Base-by-base conservation (phyloP, 352 stramenopile species). In the Stramenopiles sp. region DNA sequence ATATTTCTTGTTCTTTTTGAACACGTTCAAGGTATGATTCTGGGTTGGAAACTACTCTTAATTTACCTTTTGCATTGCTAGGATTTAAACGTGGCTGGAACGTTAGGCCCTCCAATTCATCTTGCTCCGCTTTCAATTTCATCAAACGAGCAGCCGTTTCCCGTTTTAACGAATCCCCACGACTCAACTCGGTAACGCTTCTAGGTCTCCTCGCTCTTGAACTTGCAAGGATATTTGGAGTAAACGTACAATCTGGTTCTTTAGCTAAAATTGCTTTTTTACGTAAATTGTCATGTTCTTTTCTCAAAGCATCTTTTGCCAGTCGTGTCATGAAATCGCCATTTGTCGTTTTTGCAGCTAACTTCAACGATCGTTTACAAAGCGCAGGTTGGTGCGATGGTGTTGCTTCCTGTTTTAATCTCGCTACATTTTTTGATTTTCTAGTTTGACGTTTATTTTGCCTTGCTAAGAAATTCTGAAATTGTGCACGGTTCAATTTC, bases 241-340 rank as follows among this genome's bases (percentile, higher is more conserved):
- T 90, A 80, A 93, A 93, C 13, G 88, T 93, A 78, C 87, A 93
- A 78, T 93, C 85, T 1, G 88, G 88, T 65, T 93, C 86, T 88
- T 92, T 43, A 7, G 6, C 81, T 7, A 78, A 65, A n/a, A 92
- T 85, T 0, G 83, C 85, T 74, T 90, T 92, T 76, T 89, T 91
- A 81, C 90, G 91, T 65, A 92, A 83, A 0, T 86, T 87, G 69
- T 90, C 87, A 73, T 92, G 86, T 83, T 93, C 87, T 81, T 89
- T 92, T 63, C 85, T 86, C 63, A 91, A 83, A 7, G 88, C 87
- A 80, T 92, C 90, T 38, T 88, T 86, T 1, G 86, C 87, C 78
- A 93, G 87, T 6, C 88, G 85, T 80, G 91, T 87, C 6, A 93
- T 82, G 78, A 92, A 93, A 77, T 92, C 88, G 6, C 88, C 88